Percentiles rank a stretch among this genome's conserved stretches.
Conservation (phyloP, 768 basidiomycete species). For the Galerina marginata region DNA sequence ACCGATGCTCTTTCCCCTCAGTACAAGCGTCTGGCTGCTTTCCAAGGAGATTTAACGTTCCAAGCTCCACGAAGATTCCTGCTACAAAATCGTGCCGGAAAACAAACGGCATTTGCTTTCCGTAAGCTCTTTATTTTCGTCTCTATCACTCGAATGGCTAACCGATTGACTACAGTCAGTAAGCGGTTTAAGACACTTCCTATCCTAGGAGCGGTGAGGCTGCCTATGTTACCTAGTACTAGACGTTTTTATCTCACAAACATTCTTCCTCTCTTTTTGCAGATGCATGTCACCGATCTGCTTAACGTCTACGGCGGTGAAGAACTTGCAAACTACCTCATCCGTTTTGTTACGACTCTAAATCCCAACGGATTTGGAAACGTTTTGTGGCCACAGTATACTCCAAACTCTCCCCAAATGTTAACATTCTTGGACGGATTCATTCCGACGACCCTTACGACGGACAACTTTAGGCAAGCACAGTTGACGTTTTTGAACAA, state of each 20-base stretch:
- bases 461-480: slow-evolving; percentile 30
- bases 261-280: background rate
- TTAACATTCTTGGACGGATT: slow-evolving; percentile 37
- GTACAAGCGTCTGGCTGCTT: slow-evolving; percentile 51
- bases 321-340: slow-evolving; percentile 51
- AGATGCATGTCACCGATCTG: slow-evolving; percentile 47
- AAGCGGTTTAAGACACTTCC: slow-evolving; percentile 50
- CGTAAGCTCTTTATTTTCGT: slow-evolving; percentile 27
- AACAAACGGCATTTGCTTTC: slow-evolving; percentile 47
- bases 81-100: slow-evolving; percentile 38
- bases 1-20: slow-evolving; percentile 48
- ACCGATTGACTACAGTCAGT: slow-evolving; percentile 37
- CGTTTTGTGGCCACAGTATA: slow-evolving; percentile 31
- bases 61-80: slow-evolving; percentile 52
- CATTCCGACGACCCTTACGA: slow-evolving; percentile 30
- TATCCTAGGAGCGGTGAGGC: slow-evolving; percentile 48
- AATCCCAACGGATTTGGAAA: slow-evolving; percentile 30
- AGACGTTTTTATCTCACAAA: background rate
- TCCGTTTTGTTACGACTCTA: slow-evolving; percentile 45
- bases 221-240: background rate
- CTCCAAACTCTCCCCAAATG: slow-evolving; percentile 26
- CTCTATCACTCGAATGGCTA: background rate
- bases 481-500: slow-evolving; percentile 31
- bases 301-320: slow-evolving; percentile 44
- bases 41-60: slow-evolving; percentile 52